phyloP scores from a whole-genome alignment of 306 rosid genomes.

The Chamaecrista fasciculata region DNA sequence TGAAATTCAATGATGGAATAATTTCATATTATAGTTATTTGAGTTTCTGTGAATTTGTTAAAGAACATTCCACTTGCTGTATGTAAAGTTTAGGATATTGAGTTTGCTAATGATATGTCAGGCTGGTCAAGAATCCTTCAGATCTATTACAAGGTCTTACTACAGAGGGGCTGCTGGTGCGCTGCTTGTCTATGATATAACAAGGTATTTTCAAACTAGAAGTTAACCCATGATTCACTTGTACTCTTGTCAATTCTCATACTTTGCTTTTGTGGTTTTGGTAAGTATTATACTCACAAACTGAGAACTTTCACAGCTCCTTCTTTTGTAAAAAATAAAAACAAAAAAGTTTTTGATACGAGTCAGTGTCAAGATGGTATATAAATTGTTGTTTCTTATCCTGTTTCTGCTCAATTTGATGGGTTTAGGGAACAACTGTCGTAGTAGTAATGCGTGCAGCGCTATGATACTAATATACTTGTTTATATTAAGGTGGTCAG shows the following conservation, averaged over 20 bases:
- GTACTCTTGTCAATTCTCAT: not conserved
- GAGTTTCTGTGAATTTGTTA: too few species aligned
- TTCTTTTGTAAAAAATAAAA: too few species aligned
- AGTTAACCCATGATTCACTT: not conserved
- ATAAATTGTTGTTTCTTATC: not conserved
- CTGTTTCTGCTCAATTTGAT: not conserved
- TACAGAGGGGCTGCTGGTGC: slow-evolving; percentile 99
- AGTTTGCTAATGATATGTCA: slow-evolving; percentile 34
- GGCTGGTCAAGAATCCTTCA: slow-evolving; percentile 99
- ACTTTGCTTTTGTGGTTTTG: not conserved
- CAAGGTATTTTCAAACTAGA: slow-evolving; percentile 58
- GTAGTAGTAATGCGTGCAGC: not conserved
- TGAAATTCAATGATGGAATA: too few species aligned
- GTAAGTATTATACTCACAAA: too few species aligned
- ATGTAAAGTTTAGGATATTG: slow-evolving; percentile 12
- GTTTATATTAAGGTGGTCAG: too few species aligned
- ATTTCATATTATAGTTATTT: too few species aligned
- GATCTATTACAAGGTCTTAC: slow-evolving; percentile 95
- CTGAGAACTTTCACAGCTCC: too few species aligned
- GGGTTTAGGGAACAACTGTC: not conserved
- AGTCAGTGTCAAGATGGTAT: not conserved
- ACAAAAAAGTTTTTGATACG: too few species aligned
- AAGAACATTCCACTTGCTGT: too few species aligned
- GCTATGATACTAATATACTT: too few species aligned
- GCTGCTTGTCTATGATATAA: slow-evolving; percentile 88